phyloP scores from a whole-genome alignment of 176 grass and related monocot species.

The Secale cereale region DNA sequence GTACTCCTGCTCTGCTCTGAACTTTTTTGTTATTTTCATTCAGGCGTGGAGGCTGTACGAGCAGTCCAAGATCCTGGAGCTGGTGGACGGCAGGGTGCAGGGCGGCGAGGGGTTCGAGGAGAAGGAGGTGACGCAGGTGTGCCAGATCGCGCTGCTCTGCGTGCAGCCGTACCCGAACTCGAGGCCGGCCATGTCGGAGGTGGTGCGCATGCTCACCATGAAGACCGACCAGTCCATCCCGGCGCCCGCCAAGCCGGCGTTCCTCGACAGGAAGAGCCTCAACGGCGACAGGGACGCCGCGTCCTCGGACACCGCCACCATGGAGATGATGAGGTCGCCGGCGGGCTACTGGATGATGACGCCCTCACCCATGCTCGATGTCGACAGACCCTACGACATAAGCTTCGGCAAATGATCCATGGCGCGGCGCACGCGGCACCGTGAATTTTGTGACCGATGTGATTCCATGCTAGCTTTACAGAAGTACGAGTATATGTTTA shows the following conservation, averaged over 20 bases:
- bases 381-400: constrained; percentile 50
- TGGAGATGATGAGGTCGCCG: constrained; percentile 38
- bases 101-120: constrained; percentile 16
- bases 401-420: constrained; percentile 30
- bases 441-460: no score
- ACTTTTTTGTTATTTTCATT: background rate
- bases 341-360: constrained; percentile 41
- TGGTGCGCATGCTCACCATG: constrained; percentile 47
- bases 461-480: background rate
- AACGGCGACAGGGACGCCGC: constrained; percentile 20
- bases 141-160: constrained; percentile 52
- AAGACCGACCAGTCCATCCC: constrained; percentile 37
- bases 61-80: constrained; percentile 43
- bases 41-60: constrained; percentile 55
- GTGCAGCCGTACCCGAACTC: constrained; percentile 40
- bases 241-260: constrained; percentile 37
- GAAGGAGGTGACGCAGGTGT: constrained; percentile 35
- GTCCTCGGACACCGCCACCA: constrained; percentile 16
- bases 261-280: constrained; percentile 52
- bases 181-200: constrained; percentile 50
- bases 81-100: constrained; percentile 28
- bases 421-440: background rate
- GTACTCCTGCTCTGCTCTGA: background rate
- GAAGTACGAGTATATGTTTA: background rate
- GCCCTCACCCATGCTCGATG: constrained; percentile 29